Base-by-base conservation (phyloP, 1,284 basidiomycete species). In the Papiliotrema terrestris region DNA sequence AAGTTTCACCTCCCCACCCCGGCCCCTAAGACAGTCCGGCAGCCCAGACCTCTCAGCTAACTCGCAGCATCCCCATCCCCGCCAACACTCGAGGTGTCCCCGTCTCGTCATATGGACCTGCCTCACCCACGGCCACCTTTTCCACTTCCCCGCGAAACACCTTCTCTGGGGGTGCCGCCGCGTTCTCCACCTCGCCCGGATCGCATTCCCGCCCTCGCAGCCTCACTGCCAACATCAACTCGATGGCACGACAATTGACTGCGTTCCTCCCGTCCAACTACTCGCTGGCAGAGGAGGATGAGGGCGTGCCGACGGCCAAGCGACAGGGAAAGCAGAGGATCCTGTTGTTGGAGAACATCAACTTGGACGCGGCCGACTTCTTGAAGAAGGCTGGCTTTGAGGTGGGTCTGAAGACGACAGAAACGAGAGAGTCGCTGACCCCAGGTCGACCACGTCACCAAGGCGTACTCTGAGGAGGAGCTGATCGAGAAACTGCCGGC, bases 301-400 rank as follows among this genome's bases (percentile, higher is more conserved):
- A 63, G 32, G 60, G 48, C 38, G 55, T 52, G 25, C 64, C 59
- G 2, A 57, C 57, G 1, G 57, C 56, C 32, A 66, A 66, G 55
- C 62, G 68, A 55, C 66, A 71, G 46, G 71, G 69, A 37, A 72
- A 69, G 54, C 57, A 69, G 41, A 69, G 54, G 58, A 61, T 98
- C 49, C 82, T 98, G 54, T 79, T 98, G 50, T 83, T 98, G 60
- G 95, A 98, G 79, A 98, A 98, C 74, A 94, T 98, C 80, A 93
- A 88, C 77, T 83, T 87, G 72, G 89, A 92, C 41, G 96, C 96
- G 22, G 91, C 96, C 52, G 78, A 81, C 35, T 82, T 86, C 57
- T 88, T 98, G 79, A 83, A 83, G 63, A 81, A 84, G 3, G 86
- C 94, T 64, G 94, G 95, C 35, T 98, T 91, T 65, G 70, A 76